Percentiles rank a stretch among this genome's conserved stretches.
These are phyloP conservation scores for Punctularia strigosozonata DNA, from an alignment of 768 basidiomycete genomes.

Conservation along the genomic window DNA sequence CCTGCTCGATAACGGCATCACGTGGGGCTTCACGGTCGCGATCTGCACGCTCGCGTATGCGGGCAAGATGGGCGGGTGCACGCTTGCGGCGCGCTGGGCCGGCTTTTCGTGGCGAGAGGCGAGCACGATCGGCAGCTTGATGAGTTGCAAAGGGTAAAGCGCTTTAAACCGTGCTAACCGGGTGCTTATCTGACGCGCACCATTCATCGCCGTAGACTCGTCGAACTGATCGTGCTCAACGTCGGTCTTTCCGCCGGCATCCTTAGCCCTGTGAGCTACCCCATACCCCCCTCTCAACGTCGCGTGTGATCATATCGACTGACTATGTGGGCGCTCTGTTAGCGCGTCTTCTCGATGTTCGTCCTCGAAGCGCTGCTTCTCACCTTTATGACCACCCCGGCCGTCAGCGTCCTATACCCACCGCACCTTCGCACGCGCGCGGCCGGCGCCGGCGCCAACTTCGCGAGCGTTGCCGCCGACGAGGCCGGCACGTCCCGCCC, in stretches of 20 bases:
- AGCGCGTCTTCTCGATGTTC: constrained; percentile 89
- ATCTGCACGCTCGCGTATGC: constrained; percentile 69
- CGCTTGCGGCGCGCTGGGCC: constrained; percentile 48
- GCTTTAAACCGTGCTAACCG: too few relatives aligned
- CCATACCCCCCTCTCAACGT: too few relatives aligned
- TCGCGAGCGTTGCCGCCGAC: constrained; percentile 28
- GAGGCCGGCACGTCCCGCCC: constrained; percentile 6
- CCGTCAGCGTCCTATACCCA: constrained; percentile 58
- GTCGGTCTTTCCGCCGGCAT: constrained; percentile 80
- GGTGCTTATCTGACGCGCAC: too few relatives aligned
- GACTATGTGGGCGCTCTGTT: too few relatives aligned
- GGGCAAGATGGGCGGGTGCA: constrained; percentile 87
- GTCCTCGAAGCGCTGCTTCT: constrained; percentile 75
- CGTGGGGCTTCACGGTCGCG: constrained; percentile 82
- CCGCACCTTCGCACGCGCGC: constrained; percentile 43
- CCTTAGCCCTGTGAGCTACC: constrained; percentile 35
- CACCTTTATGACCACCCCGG: constrained; percentile 80
- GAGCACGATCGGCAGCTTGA: constrained; percentile 76
- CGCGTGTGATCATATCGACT: too few relatives aligned
- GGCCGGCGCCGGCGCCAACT: constrained; percentile 32
- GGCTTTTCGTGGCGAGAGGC: constrained; percentile 77
- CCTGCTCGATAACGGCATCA: constrained; percentile 71
- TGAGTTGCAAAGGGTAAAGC: constrained; percentile 87
- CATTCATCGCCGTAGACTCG: too few relatives aligned
- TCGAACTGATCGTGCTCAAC: constrained; percentile 93